These are phyloP conservation scores for Fusarium tricinctum DNA, from an alignment of 2,329 filamentous ascomycete species.

Conservation along the genomic window DNA sequence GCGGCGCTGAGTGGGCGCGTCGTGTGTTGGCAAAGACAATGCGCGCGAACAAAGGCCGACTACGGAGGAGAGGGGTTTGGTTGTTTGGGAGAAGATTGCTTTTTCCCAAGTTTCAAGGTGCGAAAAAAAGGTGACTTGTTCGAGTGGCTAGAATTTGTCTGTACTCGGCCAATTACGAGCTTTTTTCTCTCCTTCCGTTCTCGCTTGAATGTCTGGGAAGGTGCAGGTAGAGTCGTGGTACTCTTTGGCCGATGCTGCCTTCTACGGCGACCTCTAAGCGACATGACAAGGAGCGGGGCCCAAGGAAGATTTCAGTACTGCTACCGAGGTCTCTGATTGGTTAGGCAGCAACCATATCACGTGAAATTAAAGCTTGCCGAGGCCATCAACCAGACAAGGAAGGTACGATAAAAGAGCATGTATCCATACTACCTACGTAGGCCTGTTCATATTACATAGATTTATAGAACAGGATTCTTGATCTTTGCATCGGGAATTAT, in stretches of 20 bases:
- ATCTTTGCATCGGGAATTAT: background rate
- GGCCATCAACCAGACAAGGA: background rate
- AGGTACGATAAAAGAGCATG: conserved; percentile 1
- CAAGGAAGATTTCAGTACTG: conserved; percentile 17
- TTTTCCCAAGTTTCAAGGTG: conserved; percentile 38
- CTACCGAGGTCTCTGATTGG: conserved; percentile 24
- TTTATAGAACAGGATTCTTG: background rate
- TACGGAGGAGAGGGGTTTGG: conserved; percentile 52
- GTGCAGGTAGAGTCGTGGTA: conserved; percentile 33
- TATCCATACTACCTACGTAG: no score
- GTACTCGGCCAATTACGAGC: conserved; percentile 16
- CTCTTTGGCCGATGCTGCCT: conserved; percentile 21
- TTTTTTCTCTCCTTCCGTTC: conserved; percentile 16
- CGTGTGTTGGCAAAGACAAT: conserved; percentile 44
- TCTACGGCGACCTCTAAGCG: conserved; percentile 23
- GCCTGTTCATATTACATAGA: no score
- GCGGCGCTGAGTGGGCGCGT: conserved; percentile 46
- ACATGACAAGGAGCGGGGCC: conserved; percentile 33
- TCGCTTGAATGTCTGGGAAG: conserved; percentile 13
- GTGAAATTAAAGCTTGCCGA: conserved; percentile 8
- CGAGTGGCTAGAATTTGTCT: conserved; percentile 30
- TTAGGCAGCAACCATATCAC: background rate
- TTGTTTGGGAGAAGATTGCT: conserved; percentile 45
- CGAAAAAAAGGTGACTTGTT: conserved; percentile 39
- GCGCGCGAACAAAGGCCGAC: conserved; percentile 51